Conservation (phyloP, 2,329 filamentous ascomycete genomes). For the Daldinia sp. region DNA sequence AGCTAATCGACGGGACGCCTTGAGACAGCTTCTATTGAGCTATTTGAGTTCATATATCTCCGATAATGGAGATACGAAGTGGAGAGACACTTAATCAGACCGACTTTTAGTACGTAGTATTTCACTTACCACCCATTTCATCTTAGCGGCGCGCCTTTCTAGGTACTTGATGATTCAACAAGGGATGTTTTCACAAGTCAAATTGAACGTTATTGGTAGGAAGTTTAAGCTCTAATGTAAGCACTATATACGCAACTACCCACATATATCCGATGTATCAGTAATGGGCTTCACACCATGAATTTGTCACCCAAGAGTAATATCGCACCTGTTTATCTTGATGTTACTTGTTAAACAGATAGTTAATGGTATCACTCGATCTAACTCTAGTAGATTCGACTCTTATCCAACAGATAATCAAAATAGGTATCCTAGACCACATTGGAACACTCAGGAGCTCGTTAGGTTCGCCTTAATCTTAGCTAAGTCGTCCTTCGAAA, state of each 20-base stretch:
- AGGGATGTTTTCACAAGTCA: slow-evolving; percentile 1
- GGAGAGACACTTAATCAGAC: slow-evolving; percentile 25
- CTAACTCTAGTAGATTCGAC: slow-evolving; percentile 14
- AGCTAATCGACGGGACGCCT: not conserved
- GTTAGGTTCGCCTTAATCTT: slow-evolving; percentile 62
- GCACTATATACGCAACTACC: not conserved
- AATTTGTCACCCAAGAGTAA: not conserved
- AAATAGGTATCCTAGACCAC: not conserved
- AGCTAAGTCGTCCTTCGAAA: slow-evolving; percentile 59
- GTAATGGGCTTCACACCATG: not conserved
- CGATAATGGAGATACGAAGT: slow-evolving; percentile 29
- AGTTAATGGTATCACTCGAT: slow-evolving; percentile 6
- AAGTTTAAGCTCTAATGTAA: not conserved
- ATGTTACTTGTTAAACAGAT: not conserved
- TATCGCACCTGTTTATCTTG: not conserved
- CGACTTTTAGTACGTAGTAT: slow-evolving; percentile 24
- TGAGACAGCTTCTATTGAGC: not conserved
- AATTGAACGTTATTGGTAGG: slow-evolving; percentile 18
- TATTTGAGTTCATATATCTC: slow-evolving; percentile 20
- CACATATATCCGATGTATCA: slow-evolving; percentile 5
- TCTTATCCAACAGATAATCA: not conserved
- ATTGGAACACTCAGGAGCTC: slow-evolving; percentile 21
- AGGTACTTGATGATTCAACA: slow-evolving; percentile 11
- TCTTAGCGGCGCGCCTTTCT: slow-evolving; percentile 11
- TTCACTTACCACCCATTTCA: slow-evolving; percentile 19